Evolutionary conservation across 139 green algal species (phyloP).

Genomic region (Mesotaenium endlicherianum): DNA sequence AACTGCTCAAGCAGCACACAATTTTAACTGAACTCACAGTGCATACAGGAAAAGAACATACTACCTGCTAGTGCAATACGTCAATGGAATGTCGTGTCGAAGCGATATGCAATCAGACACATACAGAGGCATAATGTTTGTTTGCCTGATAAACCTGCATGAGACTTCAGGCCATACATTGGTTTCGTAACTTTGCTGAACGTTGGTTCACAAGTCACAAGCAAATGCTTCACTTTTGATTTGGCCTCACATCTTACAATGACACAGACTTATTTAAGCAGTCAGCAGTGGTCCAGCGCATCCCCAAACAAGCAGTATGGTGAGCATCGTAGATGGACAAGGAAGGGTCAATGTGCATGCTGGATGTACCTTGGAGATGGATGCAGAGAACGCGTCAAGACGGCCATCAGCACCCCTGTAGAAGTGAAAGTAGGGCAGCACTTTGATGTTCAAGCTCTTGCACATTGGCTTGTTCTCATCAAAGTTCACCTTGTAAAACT

Average conservation of each 20-base stretch:
- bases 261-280: neutral
- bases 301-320: neutral
- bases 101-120: neutral
- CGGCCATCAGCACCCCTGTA: constrained; percentile 79
- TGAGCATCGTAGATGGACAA: neutral
- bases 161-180: neutral
- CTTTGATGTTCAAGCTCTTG: constrained; percentile 77
- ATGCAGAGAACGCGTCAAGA: constrained; percentile 74
- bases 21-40: neutral
- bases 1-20: constrained; percentile 24
- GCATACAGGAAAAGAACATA: neutral
- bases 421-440: constrained; percentile 94
- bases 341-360: neutral
- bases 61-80: neutral
- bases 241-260: neutral
- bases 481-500: constrained; percentile 84
- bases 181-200: neutral
- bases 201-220: neutral
- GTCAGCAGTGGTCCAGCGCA: neutral
- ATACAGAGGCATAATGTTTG: neutral
- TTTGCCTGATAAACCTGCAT: neutral
- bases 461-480: constrained; percentile 84
- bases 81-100: neutral
- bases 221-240: neutral
- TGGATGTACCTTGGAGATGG: constrained; percentile 65